These are phyloP conservation scores for Euphrasia confusa DNA, from an alignment of 257 asterid species.

Conservation along the genomic window DNA sequence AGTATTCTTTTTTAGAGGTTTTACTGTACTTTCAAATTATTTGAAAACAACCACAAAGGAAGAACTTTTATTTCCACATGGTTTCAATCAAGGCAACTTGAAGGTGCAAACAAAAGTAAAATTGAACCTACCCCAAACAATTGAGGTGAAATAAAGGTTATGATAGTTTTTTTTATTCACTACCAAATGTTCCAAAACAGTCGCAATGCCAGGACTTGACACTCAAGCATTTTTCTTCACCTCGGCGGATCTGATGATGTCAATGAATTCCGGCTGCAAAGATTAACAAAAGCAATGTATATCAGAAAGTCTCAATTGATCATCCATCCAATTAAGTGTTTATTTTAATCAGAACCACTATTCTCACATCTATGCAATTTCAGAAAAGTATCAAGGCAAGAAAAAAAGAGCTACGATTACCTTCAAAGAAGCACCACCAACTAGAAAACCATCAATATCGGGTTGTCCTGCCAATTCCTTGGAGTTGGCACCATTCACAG, in stretches of 20 bases:
- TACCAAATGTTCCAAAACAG: constrained; percentile 34
- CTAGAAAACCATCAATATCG: constrained; percentile 80
- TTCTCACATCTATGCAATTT: background rate
- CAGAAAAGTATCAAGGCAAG: background rate
- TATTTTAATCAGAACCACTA: background rate
- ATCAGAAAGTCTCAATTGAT: background rate
- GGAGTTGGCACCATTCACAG: constrained; percentile 83
- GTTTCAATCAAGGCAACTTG: background rate
- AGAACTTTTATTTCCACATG: too few species aligned
- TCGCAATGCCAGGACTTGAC: constrained; percentile 9
- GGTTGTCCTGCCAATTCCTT: constrained; percentile 70
- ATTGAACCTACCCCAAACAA: background rate
- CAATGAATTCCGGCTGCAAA: constrained; percentile 79
- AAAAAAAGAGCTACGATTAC: constrained; percentile 30
- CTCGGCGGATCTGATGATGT: constrained; percentile 83
- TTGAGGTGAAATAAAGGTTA: background rate
- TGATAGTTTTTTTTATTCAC: constrained; percentile 19
- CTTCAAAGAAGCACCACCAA: constrained; percentile 89
- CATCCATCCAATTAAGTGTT: background rate
- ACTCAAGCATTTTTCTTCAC: constrained; percentile 67
- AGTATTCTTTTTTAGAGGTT: too few species aligned
- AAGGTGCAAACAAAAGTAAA: background rate
- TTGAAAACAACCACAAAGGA: too few species aligned
- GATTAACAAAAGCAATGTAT: background rate
- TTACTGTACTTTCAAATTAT: too few species aligned